These are phyloP conservation scores for Iris macrosiphon DNA, from an alignment of 106 monocot species.

Conservation along the genomic window DNA sequence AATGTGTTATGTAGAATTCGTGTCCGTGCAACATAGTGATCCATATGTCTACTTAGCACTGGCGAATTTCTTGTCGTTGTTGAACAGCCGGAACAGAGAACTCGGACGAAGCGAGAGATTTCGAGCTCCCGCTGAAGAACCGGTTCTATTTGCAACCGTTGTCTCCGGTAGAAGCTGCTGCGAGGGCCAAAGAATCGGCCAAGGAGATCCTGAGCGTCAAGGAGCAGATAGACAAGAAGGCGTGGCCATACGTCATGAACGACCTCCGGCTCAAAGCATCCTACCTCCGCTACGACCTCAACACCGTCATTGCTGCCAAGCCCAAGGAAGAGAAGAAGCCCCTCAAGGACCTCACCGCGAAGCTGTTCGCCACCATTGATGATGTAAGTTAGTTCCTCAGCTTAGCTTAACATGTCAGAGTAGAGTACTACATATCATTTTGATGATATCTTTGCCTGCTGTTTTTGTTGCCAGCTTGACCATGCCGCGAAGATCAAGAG, in stretches of 20 bases:
- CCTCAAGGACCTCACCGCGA: slow-evolving; percentile 56
- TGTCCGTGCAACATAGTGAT: too few species aligned
- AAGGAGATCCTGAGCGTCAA: slow-evolving; percentile 70
- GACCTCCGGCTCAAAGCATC: slow-evolving; percentile 70
- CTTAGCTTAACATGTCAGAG: too few species aligned
- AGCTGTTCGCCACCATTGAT: slow-evolving; percentile 55
- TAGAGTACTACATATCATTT: too few species aligned
- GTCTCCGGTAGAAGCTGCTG: slow-evolving; percentile 36
- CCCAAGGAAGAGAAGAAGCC: slow-evolving; percentile 81
- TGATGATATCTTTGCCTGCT: too few species aligned
- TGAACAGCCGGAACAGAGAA: slow-evolving; percentile 70
- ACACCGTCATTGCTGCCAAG: slow-evolving; percentile 70
- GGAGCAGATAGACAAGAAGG: slow-evolving; percentile 78
- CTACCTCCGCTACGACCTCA: slow-evolving; percentile 81
- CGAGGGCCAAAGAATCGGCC: slow-evolving; percentile 59
- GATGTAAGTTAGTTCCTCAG: slow-evolving; percentile 21
- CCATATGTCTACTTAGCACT: too few species aligned
- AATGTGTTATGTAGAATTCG: too few species aligned
- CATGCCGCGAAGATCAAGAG: slow-evolving; percentile 87
- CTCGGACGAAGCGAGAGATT: slow-evolving; percentile 64
- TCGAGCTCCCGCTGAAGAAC: slow-evolving; percentile 43
- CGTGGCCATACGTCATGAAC: slow-evolving; percentile 76
- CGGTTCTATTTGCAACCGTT: slow-evolving; percentile 76
- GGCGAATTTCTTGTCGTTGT: too few species aligned
- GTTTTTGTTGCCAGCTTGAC: slow-evolving; percentile 43